phyloP scores from a whole-genome alignment of 2,329 filamentous ascomycete genomes.

The Orbilia oligospora region DNA sequence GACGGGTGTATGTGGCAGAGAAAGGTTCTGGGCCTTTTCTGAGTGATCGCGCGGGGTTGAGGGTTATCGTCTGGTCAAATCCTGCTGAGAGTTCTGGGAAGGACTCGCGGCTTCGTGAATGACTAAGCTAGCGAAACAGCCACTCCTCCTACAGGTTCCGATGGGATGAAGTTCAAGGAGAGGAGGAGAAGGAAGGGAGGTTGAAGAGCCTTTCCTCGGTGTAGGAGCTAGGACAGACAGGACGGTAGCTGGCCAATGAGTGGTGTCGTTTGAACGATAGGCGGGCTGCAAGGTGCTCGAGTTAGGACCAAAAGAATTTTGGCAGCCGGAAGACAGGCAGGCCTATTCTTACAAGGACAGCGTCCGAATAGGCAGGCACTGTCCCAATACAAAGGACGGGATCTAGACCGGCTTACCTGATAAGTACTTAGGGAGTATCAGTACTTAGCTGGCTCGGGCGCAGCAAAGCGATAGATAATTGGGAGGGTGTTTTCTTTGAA shows the following conservation, averaged over 20 bases:
- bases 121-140: conserved; percentile 54
- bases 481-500: conserved; percentile 2
- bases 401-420: conserved; percentile 7
- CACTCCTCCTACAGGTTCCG: conserved; percentile 38
- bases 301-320: conserved; percentile 43
- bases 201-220: conserved; percentile 58
- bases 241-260: conserved; percentile 41
- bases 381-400: not conserved
- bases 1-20: conserved; percentile 22
- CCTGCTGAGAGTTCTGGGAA: conserved; percentile 40
- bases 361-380: conserved; percentile 22
- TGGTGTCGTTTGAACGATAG: conserved; percentile 39
- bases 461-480: not conserved
- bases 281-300: conserved; percentile 56
- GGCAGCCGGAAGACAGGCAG: conserved; percentile 36
- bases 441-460: not conserved
- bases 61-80: conserved; percentile 60
- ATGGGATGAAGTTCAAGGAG: conserved; percentile 41
- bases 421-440: not conserved
- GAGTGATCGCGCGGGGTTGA: conserved; percentile 57
- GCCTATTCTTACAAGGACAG: not conserved
- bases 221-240: conserved; percentile 24
- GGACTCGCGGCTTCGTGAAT: conserved; percentile 56
- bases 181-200: conserved; percentile 41
- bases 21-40: conserved; percentile 16